These are phyloP conservation scores for Neurospora sp. DNA, from an alignment of 495 filamentous ascomycete genomes.

Conservation along the genomic window DNA sequence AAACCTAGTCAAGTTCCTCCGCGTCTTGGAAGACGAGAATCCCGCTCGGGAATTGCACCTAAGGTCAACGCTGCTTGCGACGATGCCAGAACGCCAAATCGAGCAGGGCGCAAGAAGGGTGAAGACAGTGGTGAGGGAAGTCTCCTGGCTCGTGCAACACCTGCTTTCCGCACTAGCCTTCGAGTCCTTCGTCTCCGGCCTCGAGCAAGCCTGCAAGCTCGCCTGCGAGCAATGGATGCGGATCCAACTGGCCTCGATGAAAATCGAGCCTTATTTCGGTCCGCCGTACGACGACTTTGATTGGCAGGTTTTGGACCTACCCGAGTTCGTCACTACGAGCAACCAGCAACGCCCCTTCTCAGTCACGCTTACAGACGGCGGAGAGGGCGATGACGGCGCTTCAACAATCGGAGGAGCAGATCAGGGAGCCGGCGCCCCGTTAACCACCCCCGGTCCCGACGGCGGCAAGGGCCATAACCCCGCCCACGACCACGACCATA, in stretches of 20 bases:
- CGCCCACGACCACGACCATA: not conserved
- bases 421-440: not conserved
- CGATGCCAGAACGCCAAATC: constrained; percentile 22
- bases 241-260: constrained; percentile 24
- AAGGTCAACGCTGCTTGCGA: constrained; percentile 18
- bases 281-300: constrained; percentile 31
- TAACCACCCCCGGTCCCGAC: not conserved
- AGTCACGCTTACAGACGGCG: not conserved
- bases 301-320: constrained; percentile 28
- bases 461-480: too few species aligned
- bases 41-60: constrained; percentile 24
- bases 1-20: constrained; percentile 23
- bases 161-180: constrained; percentile 23
- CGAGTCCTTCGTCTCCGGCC: constrained; percentile 22
- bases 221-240: constrained; percentile 27
- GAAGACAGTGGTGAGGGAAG: constrained; percentile 27
- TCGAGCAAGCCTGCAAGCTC: constrained; percentile 23
- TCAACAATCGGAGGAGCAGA: not conserved
- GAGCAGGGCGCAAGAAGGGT: constrained; percentile 22
- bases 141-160: constrained; percentile 29
- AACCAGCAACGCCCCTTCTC: not conserved
- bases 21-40: constrained; percentile 24
- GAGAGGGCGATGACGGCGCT: constrained; percentile 6
- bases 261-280: constrained; percentile 31
- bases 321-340: constrained; percentile 14